A percentile compares a stretch with the other conserved stretches of the same genome.
Conservation (phyloP, 1,284 basidiomycete genomes). For the Pholiota adiposa region DNA sequence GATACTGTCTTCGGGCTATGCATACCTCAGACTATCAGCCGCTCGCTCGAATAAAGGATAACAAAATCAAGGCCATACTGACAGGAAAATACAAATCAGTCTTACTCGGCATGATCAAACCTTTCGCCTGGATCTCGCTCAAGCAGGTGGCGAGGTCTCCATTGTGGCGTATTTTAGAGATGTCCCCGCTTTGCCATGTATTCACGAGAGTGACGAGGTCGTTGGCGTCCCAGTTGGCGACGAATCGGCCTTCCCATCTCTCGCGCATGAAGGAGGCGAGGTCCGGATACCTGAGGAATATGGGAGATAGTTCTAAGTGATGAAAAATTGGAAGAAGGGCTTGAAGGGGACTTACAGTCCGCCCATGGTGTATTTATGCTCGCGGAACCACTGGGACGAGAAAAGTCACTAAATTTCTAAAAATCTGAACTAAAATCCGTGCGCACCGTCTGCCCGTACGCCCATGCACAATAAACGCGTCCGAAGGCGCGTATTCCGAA, state of each 20-base stretch:
- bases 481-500: slow-evolving; percentile 59
- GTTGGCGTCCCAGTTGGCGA: slow-evolving; percentile 58
- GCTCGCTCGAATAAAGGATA: neutral
- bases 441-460: slow-evolving; percentile 56
- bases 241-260: slow-evolving; percentile 54
- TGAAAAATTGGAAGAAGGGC: neutral
- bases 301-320: neutral
- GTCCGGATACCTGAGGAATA: slow-evolving; percentile 42
- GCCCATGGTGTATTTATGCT: slow-evolving; percentile 48
- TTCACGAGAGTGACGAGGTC: slow-evolving; percentile 54
- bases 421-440: neutral
- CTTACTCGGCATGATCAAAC: slow-evolving; percentile 60
- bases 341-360: slow-evolving; percentile 38
- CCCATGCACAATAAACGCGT: slow-evolving; percentile 63
- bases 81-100: slow-evolving; percentile 65
- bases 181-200: slow-evolving; percentile 62
- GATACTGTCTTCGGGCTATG: slow-evolving; percentile 60
- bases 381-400: slow-evolving; percentile 56
- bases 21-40: neutral
- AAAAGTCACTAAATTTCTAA: neutral
- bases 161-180: slow-evolving; percentile 48
- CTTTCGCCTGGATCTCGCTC: slow-evolving; percentile 50
- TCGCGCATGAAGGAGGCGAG: slow-evolving; percentile 55
- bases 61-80: slow-evolving; percentile 18
- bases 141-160: slow-evolving; percentile 47